A percentile compares a stretch with the other conserved stretches of the same genome.
Conservation (phyloP, 176 grass and related monocot genomes). For the Cenchrus americanus region DNA sequence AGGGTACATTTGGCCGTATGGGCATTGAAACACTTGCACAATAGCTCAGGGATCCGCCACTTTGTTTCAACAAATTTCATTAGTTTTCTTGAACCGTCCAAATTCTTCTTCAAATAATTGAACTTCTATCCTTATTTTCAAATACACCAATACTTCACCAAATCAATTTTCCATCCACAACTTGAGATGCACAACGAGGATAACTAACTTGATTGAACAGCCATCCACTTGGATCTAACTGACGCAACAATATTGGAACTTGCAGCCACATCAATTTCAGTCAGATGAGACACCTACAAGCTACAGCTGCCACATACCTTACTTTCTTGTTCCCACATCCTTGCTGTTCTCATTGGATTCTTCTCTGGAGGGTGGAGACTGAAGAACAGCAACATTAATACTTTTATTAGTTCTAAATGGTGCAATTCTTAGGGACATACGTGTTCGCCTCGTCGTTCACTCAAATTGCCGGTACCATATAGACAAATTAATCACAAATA, state of each 20-base stretch:
- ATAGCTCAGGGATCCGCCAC: neutral
- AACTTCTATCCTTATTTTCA: neutral
- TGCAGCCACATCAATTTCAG: slow-evolving; percentile 32
- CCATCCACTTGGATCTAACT: slow-evolving; percentile 32
- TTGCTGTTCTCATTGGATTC: slow-evolving; percentile 16
- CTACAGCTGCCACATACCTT: slow-evolving; percentile 1
- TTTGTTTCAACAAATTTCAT: neutral
- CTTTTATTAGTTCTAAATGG: slow-evolving; percentile 27
- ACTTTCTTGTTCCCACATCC: neutral
- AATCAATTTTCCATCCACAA: slow-evolving; percentile 17
- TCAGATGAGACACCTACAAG: slow-evolving; percentile 23
- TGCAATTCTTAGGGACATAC: slow-evolving; percentile 19
- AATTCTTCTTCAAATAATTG: neutral
- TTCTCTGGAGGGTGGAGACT: neutral
- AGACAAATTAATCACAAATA: neutral
- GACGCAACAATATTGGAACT: slow-evolving; percentile 12
- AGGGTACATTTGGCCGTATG: neutral
- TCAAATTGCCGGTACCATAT: neutral
- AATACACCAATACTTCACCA: slow-evolving; percentile 11
- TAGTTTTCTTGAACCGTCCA: neutral
- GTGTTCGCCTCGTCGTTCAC: slow-evolving; percentile 34
- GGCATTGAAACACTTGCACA: slow-evolving; percentile 4
- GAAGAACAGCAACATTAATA: neutral
- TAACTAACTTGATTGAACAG: neutral
- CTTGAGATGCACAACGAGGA: neutral